Percentiles rank a stretch among this genome's conserved stretches.
Evolutionary conservation across 371 early-diverging fungal species (phyloP).

Genomic region (Syncephalis fuscata): DNA sequence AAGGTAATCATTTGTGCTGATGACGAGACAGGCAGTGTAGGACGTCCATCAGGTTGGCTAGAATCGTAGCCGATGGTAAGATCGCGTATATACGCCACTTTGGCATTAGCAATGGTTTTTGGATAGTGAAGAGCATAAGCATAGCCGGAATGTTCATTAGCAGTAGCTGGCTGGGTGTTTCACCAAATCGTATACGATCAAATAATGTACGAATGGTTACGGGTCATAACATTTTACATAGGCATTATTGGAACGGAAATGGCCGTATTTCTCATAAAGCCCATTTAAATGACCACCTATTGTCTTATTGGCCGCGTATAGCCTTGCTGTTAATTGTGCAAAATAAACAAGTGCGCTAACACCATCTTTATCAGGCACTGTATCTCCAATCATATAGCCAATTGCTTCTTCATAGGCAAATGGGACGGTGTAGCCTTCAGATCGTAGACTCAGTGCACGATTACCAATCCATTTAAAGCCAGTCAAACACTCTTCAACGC

Average conservation of each 20-base stretch:
- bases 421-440: constrained; percentile 36
- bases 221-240: constrained; percentile 82
- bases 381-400: constrained; percentile 61
- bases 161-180: constrained; percentile 8
- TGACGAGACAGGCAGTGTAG: constrained; percentile 58
- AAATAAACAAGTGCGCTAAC: constrained; percentile 67
- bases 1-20: constrained; percentile 90
- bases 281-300: constrained; percentile 46
- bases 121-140: constrained; percentile 47
- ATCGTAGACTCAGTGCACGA: constrained; percentile 38
- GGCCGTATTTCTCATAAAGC: constrained; percentile 68
- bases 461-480: constrained; percentile 96
- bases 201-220: constrained; percentile 49
- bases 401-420: constrained; percentile 95
- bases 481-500: constrained; percentile 80
- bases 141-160: constrained; percentile 9
- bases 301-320: constrained; percentile 39
- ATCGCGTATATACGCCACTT: constrained; percentile 63
- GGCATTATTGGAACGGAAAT: constrained; percentile 68
- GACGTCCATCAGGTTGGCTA: constrained; percentile 32
- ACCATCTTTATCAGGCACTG: constrained; percentile 77
- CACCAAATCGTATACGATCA: constrained; percentile 66
- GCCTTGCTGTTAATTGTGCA: constrained; percentile 58
- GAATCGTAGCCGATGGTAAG: constrained; percentile 81
- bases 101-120: constrained; percentile 38